These are phyloP conservation scores for Theobroma cacao DNA, from an alignment of 345 rosid species.

Conservation along the genomic window DNA sequence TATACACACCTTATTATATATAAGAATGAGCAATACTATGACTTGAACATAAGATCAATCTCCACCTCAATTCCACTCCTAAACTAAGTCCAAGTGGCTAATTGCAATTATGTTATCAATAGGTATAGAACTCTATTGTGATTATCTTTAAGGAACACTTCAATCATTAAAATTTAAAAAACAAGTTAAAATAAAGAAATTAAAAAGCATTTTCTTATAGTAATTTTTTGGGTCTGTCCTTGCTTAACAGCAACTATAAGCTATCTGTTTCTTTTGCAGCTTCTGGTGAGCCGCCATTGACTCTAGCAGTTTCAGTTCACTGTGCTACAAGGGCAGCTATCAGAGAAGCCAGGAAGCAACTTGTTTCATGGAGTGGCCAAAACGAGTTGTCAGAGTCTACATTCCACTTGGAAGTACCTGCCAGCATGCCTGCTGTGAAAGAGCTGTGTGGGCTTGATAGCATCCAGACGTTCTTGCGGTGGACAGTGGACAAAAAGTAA, in stretches of 20 bases:
- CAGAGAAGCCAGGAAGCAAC: slow-evolving; percentile 63
- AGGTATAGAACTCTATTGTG: no score
- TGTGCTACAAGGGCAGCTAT: slow-evolving; percentile 79
- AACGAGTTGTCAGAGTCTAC: slow-evolving; percentile 8
- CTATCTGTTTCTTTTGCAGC: slow-evolving; percentile 42
- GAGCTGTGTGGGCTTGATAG: slow-evolving; percentile 59
- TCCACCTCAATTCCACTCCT: no score
- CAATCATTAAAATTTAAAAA: no score
- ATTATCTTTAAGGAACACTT: no score
- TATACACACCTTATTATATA: no score
- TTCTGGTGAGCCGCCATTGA: slow-evolving; percentile 88
- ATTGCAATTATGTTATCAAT: no score
- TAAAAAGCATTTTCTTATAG: no score
- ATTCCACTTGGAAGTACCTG: slow-evolving; percentile 67
- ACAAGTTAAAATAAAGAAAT: no score
- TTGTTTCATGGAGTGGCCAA: slow-evolving; percentile 41
- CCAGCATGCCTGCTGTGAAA: slow-evolving; percentile 85
- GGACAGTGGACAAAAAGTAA: slow-evolving; percentile 11
- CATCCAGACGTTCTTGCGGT: slow-evolving; percentile 55
- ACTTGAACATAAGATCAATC: no score
- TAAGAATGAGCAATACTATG: no score
- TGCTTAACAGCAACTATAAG: background rate
- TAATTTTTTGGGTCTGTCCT: no score
- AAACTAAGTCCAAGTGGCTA: no score
- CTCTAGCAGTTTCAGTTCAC: slow-evolving; percentile 77